phyloP scores from a whole-genome alignment of 2,329 filamentous ascomycete species.

The Aschersonia sp. region DNA sequence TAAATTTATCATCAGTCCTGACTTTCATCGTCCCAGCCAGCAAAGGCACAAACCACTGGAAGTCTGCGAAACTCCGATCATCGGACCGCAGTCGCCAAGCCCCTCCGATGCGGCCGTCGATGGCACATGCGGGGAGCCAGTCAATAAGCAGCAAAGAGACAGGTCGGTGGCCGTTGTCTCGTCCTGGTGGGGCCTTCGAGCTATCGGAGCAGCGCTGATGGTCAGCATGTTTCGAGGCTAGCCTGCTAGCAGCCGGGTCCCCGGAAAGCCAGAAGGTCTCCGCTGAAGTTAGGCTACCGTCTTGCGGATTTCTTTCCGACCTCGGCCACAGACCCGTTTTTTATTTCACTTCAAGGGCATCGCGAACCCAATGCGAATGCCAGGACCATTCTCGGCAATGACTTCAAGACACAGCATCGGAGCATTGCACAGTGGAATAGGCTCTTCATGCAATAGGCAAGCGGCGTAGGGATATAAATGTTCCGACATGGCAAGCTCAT shows the following conservation, averaged over 20 bases:
- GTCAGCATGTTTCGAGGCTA: not conserved
- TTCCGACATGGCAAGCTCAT: too few relatives aligned
- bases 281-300: not conserved
- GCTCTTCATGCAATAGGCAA: too few relatives aligned
- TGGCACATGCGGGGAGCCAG: not conserved
- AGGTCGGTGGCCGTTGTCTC: too few relatives aligned
- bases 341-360: too few relatives aligned
- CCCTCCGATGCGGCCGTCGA: not conserved
- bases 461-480: too few relatives aligned
- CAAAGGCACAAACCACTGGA: not conserved
- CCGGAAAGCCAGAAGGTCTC: too few relatives aligned
- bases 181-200: not conserved
- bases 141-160: not conserved
- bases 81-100: not conserved
- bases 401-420: too few relatives aligned
- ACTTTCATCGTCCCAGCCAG: not conserved
- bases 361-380: too few relatives aligned
- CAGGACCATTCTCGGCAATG: too few relatives aligned
- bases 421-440: too few relatives aligned
- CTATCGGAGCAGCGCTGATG: not conserved
- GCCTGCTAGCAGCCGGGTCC: too few relatives aligned
- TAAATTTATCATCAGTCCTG: too few relatives aligned
- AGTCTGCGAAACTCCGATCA: not conserved
- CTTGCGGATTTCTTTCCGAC: not conserved
- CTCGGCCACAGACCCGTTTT: not conserved